phyloP scores from a whole-genome alignment of 495 filamentous ascomycete species.

The Daldinia caldariorum region DNA sequence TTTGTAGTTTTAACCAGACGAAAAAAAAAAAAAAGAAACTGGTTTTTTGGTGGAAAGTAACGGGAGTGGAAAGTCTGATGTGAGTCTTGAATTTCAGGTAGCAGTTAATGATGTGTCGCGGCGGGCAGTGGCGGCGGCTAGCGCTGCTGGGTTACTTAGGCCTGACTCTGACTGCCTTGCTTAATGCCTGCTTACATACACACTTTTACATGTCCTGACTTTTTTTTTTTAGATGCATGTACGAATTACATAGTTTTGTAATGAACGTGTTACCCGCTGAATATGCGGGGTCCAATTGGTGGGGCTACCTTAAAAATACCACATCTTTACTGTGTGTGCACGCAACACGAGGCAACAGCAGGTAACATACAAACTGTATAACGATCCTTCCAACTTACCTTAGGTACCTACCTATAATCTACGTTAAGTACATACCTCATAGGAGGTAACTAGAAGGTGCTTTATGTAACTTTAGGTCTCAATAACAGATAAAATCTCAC shows the following conservation, averaged over 20 bases:
- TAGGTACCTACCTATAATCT: too few relatives aligned
- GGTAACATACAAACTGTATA: background rate
- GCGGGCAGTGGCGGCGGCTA: conserved; percentile 35
- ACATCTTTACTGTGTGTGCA: background rate
- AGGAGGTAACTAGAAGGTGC: too few relatives aligned
- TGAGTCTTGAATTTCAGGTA: conserved; percentile 42
- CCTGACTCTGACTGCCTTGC: background rate
- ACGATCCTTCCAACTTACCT: too few relatives aligned
- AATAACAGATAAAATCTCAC: too few relatives aligned
- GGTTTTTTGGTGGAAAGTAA: conserved; percentile 33
- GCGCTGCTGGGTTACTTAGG: conserved; percentile 12
- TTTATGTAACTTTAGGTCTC: too few relatives aligned
- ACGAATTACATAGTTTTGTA: too few relatives aligned
- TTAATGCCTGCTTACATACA: background rate
- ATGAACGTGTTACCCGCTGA: background rate
- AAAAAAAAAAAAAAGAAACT: conserved; percentile 18
- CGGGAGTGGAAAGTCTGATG: conserved; percentile 35
- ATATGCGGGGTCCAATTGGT: conserved; percentile 37
- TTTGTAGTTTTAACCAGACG: conserved; percentile 13
- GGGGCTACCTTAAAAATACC: conserved; percentile 19
- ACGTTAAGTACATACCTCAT: too few relatives aligned
- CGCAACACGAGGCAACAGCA: background rate
- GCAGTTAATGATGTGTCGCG: conserved; percentile 44
- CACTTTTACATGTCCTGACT: background rate
- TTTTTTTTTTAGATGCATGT: too few relatives aligned